A percentile compares a stretch with the other conserved stretches of the same genome.
Conservation (phyloP, 2,329 filamentous ascomycete genomes). For the Rugonectria rugulosa region DNA sequence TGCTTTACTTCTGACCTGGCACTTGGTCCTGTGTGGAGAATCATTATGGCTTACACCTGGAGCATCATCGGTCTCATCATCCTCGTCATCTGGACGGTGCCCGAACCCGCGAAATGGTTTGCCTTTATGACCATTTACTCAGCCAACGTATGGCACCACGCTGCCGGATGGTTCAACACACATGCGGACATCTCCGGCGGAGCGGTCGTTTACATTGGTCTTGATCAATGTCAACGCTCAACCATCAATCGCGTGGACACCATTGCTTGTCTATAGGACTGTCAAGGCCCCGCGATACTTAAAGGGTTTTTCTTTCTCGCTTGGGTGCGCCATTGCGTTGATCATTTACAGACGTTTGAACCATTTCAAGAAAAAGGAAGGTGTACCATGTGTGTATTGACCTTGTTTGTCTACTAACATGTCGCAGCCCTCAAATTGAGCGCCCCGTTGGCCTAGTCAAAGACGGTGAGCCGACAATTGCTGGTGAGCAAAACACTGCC, state of each 20-base stretch:
- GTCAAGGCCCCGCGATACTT: conserved; percentile 50
- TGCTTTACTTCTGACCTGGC: conserved; percentile 63
- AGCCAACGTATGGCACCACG: conserved; percentile 60
- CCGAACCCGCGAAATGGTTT: conserved; percentile 47
- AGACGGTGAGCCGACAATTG: background rate
- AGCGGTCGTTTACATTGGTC: conserved; percentile 58
- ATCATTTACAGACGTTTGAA: conserved; percentile 8
- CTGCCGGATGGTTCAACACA: conserved; percentile 63
- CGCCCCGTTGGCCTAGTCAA: background rate
- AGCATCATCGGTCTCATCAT: conserved; percentile 63
- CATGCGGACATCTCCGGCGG: conserved; percentile 54
- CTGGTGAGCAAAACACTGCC: background rate
- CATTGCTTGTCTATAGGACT: conserved; percentile 57
- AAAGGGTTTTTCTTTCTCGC: conserved; percentile 45
- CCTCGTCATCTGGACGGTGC: conserved; percentile 63
- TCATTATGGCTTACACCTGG: conserved; percentile 58
- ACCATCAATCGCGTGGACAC: conserved; percentile 63
- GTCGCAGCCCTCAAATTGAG: conserved; percentile 8
- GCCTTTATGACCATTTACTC: conserved; percentile 56
- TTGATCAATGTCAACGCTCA: conserved; percentile 60
- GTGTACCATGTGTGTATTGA: background rate
- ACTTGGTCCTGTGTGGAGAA: conserved; percentile 61
- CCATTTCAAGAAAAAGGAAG: conserved; percentile 10
- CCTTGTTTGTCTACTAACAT: too few relatives aligned
- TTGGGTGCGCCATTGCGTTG: conserved; percentile 4